Percentiles rank a stretch among this genome's conserved stretches.
These are phyloP conservation scores for Aspergillus fumigatus DNA, from an alignment of 2,329 filamentous ascomycete species.

Conservation along the genomic window DNA sequence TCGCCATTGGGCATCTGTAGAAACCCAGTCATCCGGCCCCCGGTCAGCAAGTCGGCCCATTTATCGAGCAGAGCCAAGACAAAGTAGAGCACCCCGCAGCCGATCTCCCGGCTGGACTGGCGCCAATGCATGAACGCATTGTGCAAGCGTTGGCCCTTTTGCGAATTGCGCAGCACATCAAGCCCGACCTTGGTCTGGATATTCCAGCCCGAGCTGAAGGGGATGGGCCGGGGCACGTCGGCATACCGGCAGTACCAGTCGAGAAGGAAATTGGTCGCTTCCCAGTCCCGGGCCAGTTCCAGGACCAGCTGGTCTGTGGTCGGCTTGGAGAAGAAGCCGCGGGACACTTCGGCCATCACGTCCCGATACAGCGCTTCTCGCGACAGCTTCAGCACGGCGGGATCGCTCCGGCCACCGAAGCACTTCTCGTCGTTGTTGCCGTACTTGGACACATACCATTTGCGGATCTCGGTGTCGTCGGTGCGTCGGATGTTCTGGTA, in stretches of 20 bases:
- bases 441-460: constrained; percentile 36
- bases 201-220: constrained; percentile 55
- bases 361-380: constrained; percentile 44
- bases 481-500: constrained; percentile 36
- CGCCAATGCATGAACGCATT: constrained; percentile 57
- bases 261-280: constrained; percentile 51
- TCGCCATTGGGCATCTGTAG: constrained; percentile 30
- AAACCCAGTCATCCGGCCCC: constrained; percentile 40
- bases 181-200: constrained; percentile 53
- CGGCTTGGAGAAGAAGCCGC: constrained; percentile 40
- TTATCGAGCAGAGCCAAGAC: constrained; percentile 53
- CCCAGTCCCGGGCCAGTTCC: constrained; percentile 50
- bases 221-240: constrained; percentile 47
- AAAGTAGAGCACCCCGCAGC: constrained; percentile 52
- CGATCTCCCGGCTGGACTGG: constrained; percentile 52
- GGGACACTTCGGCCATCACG: constrained; percentile 43
- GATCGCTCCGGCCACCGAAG: constrained; percentile 44
- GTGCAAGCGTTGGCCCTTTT: constrained; percentile 53
- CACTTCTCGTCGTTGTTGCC: constrained; percentile 34
- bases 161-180: constrained; percentile 49
- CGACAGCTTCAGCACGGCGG: constrained; percentile 46
- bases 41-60: constrained; percentile 49
- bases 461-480: constrained; percentile 36
- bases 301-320: constrained; percentile 45
- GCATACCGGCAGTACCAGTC: constrained; percentile 50